phyloP scores from a whole-genome alignment of 257 asterid species.

The Agastache rugosa region DNA sequence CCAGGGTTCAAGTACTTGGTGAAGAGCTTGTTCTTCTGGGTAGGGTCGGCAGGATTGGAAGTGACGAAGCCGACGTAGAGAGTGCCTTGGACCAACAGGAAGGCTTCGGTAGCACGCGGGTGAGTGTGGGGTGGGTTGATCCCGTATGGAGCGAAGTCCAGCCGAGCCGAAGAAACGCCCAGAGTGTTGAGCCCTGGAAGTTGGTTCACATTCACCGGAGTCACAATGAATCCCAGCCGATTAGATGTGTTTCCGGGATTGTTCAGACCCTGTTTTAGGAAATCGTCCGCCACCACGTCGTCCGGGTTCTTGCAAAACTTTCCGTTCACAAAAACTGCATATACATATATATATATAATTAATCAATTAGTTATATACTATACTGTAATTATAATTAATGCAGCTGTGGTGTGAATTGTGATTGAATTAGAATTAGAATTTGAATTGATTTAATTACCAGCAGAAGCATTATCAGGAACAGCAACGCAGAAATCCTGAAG shows the following conservation, averaged over 20 bases:
- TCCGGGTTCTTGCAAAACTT: slow-evolving; percentile 39
- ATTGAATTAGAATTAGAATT: too few species aligned
- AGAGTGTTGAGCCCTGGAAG: too few species aligned
- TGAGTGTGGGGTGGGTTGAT: slow-evolving; percentile 46
- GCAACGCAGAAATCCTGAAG: slow-evolving; percentile 38
- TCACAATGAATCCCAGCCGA: too few species aligned
- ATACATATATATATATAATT: too few species aligned
- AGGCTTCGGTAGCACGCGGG: slow-evolving; percentile 41
- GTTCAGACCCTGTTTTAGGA: background rate
- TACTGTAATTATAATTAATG: too few species aligned
- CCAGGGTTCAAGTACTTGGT: too few species aligned
- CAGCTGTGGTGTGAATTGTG: too few species aligned
- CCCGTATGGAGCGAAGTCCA: slow-evolving; percentile 37
- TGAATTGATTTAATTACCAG: slow-evolving; percentile 24
- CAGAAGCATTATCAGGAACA: slow-evolving; percentile 3
- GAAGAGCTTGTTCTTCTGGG: too few species aligned
- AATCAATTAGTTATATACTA: too few species aligned
- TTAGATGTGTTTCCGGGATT: too few species aligned
- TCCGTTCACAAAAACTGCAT: slow-evolving; percentile 40
- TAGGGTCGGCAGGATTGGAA: background rate
- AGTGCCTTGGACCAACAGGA: slow-evolving; percentile 33
- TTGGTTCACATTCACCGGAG: too few species aligned
- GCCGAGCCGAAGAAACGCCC: slow-evolving; percentile 32
- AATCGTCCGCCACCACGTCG: slow-evolving; percentile 24
- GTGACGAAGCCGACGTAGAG: slow-evolving; percentile 38